phyloP scores from a whole-genome alignment of 2,329 filamentous ascomycete genomes.

The Epichloe typhina region DNA sequence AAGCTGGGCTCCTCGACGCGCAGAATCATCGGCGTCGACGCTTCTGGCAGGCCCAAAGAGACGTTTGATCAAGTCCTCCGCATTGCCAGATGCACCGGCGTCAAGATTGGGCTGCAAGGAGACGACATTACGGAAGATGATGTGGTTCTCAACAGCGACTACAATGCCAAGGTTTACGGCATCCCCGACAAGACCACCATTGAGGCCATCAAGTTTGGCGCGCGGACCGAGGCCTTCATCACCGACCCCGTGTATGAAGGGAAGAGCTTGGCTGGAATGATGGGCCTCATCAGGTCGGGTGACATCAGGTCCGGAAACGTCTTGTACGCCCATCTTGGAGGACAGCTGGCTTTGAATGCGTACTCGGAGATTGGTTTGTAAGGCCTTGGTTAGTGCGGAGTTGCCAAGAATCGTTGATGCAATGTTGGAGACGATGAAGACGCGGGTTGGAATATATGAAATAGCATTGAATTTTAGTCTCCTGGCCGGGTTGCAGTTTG shows the following conservation, averaged over 20 bases:
- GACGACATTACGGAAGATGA: slow-evolving; percentile 49
- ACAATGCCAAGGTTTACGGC: slow-evolving; percentile 56
- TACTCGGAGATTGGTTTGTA: slow-evolving; percentile 17
- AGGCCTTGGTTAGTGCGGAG: too few species aligned
- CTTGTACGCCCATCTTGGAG: slow-evolving; percentile 58
- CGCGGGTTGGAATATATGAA: too few species aligned
- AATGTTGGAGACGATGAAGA: too few species aligned
- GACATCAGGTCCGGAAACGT: slow-evolving; percentile 53
- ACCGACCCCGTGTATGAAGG: slow-evolving; percentile 68
- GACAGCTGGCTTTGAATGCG: slow-evolving; percentile 56
- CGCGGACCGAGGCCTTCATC: slow-evolving; percentile 56
- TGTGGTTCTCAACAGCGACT: slow-evolving; percentile 38
- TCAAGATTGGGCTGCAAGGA: slow-evolving; percentile 46
- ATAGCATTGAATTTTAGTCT: too few species aligned
- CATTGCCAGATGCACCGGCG: slow-evolving; percentile 51
- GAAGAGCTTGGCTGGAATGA: slow-evolving; percentile 60
- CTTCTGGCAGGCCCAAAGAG: slow-evolving; percentile 29
- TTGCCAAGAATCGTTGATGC: too few species aligned
- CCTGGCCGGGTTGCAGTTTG: too few species aligned
- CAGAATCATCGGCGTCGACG: slow-evolving; percentile 53
- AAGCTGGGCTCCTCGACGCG: slow-evolving; percentile 29
- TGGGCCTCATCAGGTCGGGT: slow-evolving; percentile 50
- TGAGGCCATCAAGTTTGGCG: slow-evolving; percentile 55
- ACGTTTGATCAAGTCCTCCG: slow-evolving; percentile 53
- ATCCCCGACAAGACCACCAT: slow-evolving; percentile 52